Base-by-base conservation (phyloP, 225 moss, liverwort and hornwort genomes). In the Polytrichum formosum region DNA sequence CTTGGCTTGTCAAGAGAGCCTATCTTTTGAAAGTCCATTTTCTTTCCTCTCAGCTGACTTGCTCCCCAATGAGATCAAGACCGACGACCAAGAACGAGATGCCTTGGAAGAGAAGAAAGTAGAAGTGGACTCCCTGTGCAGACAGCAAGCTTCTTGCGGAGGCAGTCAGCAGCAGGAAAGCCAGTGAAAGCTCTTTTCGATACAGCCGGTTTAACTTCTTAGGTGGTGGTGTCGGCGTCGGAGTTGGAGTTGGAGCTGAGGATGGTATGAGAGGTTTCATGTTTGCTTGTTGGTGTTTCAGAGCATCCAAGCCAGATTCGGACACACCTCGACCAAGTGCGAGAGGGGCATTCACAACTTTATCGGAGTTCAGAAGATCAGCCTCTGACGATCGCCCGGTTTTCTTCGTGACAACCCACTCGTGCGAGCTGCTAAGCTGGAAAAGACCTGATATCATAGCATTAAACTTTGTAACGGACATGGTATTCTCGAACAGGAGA, bases 381-480 rank as follows among this genome's bases (percentile, higher is more conserved):
- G 84, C 84, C 66, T 88, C 88, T 20, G 88, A 88, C 19, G 77
- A 77, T 56, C 85, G 76, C 37, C 66, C 30, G 27, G 84, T 82
- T 64, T 88, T 88, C 68, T 88, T 88, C 1, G 88, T 88, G 22
- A 88, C 88, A 56, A 88, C 88, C 88, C 88, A 88, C 77, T 88
- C 88, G 10, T 88, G 84, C 5, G 88, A 21, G 61, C 88, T 88
- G 67, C 84, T 82, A 55, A 88, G 80, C 80, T 88, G 75, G 62
- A 88, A 88, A 61, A 88, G 82, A 63, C 88, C 88, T 46, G 88
- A 88, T 61, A 88, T 75, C 88, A 88, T 88, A 63, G 88, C 88
- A 73, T 88, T 85, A 76, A 88, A 88, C 81, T 88, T 88, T 6
- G 88, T 88, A 55, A 88, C 88, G 17, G 88, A 88, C 88, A 88